Evolutionary conservation across 202 grass and related monocot genomes (phyloP), one percentile per base, ranked within the genome.

Genomic region (Miscanthus sacchariflorus): DNA sequence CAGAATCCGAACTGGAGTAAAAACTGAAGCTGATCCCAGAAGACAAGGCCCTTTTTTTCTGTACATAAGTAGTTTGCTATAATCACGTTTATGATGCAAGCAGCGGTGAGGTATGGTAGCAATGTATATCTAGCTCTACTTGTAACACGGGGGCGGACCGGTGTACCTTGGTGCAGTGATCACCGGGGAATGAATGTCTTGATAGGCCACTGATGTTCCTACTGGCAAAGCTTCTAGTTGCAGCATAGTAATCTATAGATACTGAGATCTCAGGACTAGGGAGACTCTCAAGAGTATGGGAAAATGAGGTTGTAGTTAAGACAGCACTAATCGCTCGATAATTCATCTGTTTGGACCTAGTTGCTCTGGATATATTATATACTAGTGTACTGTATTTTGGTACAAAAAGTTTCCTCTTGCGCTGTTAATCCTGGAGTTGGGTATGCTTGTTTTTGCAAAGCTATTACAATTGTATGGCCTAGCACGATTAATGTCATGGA

Each of bases 1-100:
- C 93, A 5, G 82, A 88, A 56, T 78, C 82, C 6, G 88, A 92
- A n/a, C 78, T 92, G 68, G 90, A 84, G 30, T 72, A 68, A 68
- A 81, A 65, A 82, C 25, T 24, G 38, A 73, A 86, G 35, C 21
- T 21, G 15, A 72, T 17, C 12, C 14, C 35, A 25, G 49, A 33
- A 48, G 6, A 50, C 46, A 7, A 33, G 64, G 1, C 12, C 64
- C 3, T 24, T 63, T 63, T 28, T 67, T 43, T 1, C 46, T 49
- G 50, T 88, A 77, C 50, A 84, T 40, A 49, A 86, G 75, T 7
- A 74, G 38, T 25, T 76, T 70, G 45, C 36, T 70, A 6, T 13
- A 54, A 11, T 45, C n/a, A 36, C 25, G 42, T 42, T 66, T 24
- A 9, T 33, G 74, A 35, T 70, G 19, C 56, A 9, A n/a, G 56